Evolutionary conservation across 805 yeast species (phyloP).

Genomic region (Pichia ethanolica): DNA sequence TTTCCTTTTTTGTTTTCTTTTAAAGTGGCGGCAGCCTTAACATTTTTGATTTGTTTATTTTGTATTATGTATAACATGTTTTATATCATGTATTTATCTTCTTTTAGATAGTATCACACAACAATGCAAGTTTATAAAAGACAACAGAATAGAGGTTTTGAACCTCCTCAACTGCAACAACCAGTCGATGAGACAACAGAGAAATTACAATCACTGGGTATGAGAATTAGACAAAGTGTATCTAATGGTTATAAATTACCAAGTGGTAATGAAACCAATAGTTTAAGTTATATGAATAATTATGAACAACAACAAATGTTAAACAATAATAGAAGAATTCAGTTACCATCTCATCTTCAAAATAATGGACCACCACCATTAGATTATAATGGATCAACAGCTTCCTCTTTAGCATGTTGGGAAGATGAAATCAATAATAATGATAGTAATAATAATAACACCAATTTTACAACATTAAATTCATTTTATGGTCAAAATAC

Average conservation of each 20-base stretch:
- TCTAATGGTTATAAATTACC: slow-evolving; percentile 46
- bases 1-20: too few species aligned
- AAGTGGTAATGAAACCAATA: background rate
- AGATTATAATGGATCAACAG: slow-evolving; percentile 37
- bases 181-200: slow-evolving; percentile 24
- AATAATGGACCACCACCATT: slow-evolving; percentile 37
- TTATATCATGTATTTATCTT: too few species aligned
- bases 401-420: slow-evolving; percentile 39
- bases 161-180: background rate
- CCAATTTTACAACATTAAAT: background rate
- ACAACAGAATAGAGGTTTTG: slow-evolving; percentile 1
- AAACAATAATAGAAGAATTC: slow-evolving; percentile 17
- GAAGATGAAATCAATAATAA: slow-evolving; percentile 23
- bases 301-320: slow-evolving; percentile 9
- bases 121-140: slow-evolving; percentile 4
- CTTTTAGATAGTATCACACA: background rate
- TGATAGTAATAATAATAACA: background rate
- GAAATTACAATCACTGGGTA: slow-evolving; percentile 51
- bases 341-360: slow-evolving; percentile 31
- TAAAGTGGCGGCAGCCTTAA: background rate
- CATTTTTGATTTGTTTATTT: background rate
- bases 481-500: too few species aligned
- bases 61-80: too few species aligned
- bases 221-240: slow-evolving; percentile 64
- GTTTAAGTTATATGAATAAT: slow-evolving; percentile 8